Conservation (phyloP, 2,329 filamentous ascomycete species). For the Lecanoromycetidae sp. region DNA sequence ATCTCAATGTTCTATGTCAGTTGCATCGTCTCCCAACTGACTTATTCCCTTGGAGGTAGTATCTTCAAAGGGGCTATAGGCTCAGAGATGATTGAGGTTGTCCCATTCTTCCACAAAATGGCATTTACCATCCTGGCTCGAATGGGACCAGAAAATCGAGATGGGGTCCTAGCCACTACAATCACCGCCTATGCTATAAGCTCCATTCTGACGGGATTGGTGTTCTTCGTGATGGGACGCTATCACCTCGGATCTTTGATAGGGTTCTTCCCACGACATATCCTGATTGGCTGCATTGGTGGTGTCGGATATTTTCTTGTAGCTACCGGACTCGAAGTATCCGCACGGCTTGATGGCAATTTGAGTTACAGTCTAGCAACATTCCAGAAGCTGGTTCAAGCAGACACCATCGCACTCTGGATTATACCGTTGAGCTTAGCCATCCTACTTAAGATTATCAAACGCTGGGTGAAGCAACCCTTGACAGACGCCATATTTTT, state of each 20-base stretch:
- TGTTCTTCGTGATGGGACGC: constrained; percentile 82
- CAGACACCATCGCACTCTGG: constrained; percentile 73
- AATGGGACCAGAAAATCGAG: constrained; percentile 62
- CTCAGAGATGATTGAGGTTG: constrained; percentile 96
- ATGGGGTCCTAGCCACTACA: constrained; percentile 84
- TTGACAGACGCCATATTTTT: constrained; percentile 84
- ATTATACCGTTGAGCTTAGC: constrained; percentile 65
- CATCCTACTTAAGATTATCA: constrained; percentile 61
- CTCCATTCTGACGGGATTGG: constrained; percentile 76
- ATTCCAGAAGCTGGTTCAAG: constrained; percentile 57
- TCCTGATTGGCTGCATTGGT: constrained; percentile 92
- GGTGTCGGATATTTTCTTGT: constrained; percentile 93
- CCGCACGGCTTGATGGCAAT: constrained; percentile 73
- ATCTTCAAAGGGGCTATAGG: constrained; percentile 84
- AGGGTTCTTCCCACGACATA: constrained; percentile 92
- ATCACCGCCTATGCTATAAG: constrained; percentile 85
- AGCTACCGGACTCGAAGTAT: constrained; percentile 85
- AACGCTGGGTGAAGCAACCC: constrained; percentile 65
- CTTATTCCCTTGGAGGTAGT: constrained; percentile 73
- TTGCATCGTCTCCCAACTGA: constrained; percentile 85
- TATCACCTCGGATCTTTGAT: constrained; percentile 85
- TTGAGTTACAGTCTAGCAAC: constrained; percentile 71
- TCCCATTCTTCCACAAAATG: constrained; percentile 99
- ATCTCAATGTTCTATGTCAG: constrained; percentile 99
- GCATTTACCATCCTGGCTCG: constrained; percentile 69